Conservation (phyloP, 345 rosid species). For the Geranium brycei region DNA sequence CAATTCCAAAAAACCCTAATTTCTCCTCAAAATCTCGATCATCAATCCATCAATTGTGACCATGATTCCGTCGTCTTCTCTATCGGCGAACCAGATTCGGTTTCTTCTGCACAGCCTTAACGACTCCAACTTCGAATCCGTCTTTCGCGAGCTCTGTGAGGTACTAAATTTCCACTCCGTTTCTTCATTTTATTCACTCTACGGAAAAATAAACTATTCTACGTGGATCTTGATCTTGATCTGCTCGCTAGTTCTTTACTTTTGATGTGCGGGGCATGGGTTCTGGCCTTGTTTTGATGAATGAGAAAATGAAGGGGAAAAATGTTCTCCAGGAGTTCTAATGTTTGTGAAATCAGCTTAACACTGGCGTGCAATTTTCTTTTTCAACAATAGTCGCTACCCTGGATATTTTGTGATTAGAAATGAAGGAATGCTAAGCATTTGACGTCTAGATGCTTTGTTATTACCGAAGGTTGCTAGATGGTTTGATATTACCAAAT, state of each 20-base stretch:
- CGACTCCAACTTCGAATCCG: constrained; percentile 53
- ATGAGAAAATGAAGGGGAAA: neutral
- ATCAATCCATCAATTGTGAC: neutral
- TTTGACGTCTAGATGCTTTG: too few species aligned
- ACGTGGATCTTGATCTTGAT: neutral
- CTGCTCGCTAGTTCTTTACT: neutral
- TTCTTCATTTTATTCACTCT: neutral
- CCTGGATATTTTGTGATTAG: neutral
- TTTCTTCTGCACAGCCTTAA: constrained; percentile 45
- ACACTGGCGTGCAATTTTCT: neutral
- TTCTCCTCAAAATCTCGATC: neutral
- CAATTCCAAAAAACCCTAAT: neutral
- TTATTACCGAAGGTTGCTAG: too few species aligned
- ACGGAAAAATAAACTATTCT: neutral
- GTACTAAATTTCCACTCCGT: constrained; percentile 16
- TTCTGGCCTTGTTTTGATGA: neutral
- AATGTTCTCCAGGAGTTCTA: neutral
- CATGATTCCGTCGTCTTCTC: constrained; percentile 42
- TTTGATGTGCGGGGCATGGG: neutral
- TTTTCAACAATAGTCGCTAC: too few species aligned
- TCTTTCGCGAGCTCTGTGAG: constrained; percentile 47
- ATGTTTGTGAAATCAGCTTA: neutral
- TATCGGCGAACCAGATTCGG: constrained; percentile 49
- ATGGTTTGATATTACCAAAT: too few species aligned
- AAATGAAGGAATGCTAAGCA: neutral